Percentiles rank a stretch among this genome's conserved stretches.
Evolutionary conservation across 163 green algal genomes (phyloP).

Genomic region (Coccomyxa subellipsoidea): DNA sequence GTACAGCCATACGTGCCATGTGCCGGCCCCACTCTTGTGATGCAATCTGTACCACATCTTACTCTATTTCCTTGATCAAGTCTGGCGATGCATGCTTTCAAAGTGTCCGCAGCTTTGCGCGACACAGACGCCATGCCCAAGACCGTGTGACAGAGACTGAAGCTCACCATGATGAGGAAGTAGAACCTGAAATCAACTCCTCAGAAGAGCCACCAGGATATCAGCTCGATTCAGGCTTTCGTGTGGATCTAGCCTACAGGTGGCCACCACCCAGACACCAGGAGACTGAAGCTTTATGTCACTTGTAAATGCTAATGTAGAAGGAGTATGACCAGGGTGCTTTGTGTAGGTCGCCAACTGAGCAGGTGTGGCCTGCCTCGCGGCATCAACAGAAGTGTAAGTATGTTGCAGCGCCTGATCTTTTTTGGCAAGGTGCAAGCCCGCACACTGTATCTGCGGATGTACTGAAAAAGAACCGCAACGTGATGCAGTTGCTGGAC

Average conservation of each 20-base stretch:
- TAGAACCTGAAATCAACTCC: not conserved
- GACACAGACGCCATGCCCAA: not conserved
- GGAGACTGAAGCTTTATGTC: no score
- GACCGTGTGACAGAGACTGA: not conserved
- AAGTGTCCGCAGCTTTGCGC: not conserved
- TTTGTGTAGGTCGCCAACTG: not conserved
- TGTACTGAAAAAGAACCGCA: not conserved
- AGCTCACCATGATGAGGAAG: not conserved
- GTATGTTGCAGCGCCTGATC: no score
- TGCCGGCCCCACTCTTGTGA: not conserved
- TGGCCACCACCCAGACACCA: not conserved
- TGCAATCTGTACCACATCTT: not conserved
- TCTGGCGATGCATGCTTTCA: not conserved
- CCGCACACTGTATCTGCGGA: not conserved
- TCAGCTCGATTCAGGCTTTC: not conserved
- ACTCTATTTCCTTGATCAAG: not conserved
- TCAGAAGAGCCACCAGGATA: not conserved
- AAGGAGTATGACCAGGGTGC: no score
- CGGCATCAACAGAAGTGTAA: not conserved
- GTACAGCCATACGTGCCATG: not conserved
- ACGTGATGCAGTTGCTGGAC: slow-evolving; percentile 1
- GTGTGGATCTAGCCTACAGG: not conserved
- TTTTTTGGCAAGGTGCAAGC: no score
- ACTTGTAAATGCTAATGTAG: no score
- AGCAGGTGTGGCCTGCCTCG: slow-evolving; percentile 5